phyloP scores from a whole-genome alignment of 257 asterid genomes.

The Solanum verrucosum region DNA sequence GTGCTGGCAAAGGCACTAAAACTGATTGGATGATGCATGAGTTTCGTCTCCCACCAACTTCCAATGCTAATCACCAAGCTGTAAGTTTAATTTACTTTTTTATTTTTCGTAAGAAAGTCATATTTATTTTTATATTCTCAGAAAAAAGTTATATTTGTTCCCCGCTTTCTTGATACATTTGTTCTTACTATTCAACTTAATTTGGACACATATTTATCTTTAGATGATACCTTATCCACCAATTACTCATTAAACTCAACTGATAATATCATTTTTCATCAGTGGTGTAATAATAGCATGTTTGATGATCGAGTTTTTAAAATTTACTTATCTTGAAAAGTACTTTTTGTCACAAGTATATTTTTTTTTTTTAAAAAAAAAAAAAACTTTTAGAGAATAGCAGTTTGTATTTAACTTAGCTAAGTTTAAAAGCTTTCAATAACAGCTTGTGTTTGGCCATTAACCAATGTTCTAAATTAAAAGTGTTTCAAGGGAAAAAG shows the following conservation, averaged over 20 bases:
- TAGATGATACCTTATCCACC: not conserved
- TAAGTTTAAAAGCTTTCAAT: not conserved
- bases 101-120: not conserved
- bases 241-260: not conserved
- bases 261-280: not conserved
- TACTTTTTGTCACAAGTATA: no score
- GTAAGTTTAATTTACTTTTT: not conserved
- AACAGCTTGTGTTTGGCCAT: not conserved
- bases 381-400: not conserved
- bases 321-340: not conserved
- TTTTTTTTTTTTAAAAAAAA: no score
- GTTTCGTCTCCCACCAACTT: conserved; percentile 25
- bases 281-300: no score
- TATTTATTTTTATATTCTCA: no score
- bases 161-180: no score
- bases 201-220: no score
- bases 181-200: no score
- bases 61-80: not conserved
- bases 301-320: not conserved
- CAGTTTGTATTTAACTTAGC: not conserved
- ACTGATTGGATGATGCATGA: conserved; percentile 64
- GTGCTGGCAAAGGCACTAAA: conserved; percentile 38
- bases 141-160: no score
- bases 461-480: not conserved
- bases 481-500: not conserved